Evolutionary conservation across 2,329 filamentous ascomycete genomes (phyloP).

Genomic region (Clonostachys rhizophaga): DNA sequence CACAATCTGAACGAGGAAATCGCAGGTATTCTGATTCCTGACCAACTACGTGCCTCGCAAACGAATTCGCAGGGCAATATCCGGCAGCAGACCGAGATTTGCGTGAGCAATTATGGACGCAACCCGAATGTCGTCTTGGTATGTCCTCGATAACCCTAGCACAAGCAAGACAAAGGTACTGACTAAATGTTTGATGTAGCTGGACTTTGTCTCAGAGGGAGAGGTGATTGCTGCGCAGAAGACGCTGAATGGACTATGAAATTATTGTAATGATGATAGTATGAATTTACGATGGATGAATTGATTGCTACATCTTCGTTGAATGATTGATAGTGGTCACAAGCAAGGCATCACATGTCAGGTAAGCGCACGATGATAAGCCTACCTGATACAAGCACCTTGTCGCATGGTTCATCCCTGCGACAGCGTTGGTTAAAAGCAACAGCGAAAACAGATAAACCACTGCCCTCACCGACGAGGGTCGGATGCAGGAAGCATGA

Average conservation of each 20-base stretch:
- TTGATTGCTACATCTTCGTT: too few relatives aligned
- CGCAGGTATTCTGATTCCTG: constrained; percentile 26
- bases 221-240: constrained; percentile 5
- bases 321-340: too few relatives aligned
- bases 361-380: too few relatives aligned
- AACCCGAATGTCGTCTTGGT: constrained; percentile 19
- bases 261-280: too few relatives aligned
- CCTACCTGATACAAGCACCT: too few relatives aligned
- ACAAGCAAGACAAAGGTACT: not conserved
- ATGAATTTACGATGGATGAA: too few relatives aligned
- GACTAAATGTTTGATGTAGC: not conserved
- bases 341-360: too few relatives aligned
- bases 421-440: too few relatives aligned
- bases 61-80: constrained; percentile 27
- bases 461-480: too few relatives aligned
- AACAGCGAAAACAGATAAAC: too few relatives aligned
- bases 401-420: too few relatives aligned
- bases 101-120: constrained; percentile 9
- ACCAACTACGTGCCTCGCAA: constrained; percentile 15
- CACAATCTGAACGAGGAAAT: constrained; percentile 9
- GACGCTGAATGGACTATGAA: constrained; percentile 5
- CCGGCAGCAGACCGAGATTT: constrained; percentile 14
- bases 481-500: too few relatives aligned
- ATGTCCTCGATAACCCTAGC: constrained; percentile 5
- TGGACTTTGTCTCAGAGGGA: constrained; percentile 5